A percentile compares a stretch with the other conserved stretches of the same genome.
Conservation (phyloP, 1,139 yeast genomes). For the Taphrina flavorubra region DNA sequence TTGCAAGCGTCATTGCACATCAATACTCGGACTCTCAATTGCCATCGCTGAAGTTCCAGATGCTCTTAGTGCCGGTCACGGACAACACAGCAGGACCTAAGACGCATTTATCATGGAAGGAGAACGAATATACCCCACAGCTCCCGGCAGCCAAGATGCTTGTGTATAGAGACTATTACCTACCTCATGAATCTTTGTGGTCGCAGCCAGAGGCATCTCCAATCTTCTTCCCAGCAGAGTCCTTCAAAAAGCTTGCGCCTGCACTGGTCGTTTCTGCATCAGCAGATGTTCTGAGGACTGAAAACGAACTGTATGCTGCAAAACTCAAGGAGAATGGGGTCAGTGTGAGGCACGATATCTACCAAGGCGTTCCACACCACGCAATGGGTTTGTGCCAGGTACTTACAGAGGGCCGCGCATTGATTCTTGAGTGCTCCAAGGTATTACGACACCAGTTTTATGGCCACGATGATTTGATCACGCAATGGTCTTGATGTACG, state of each 20-base stretch:
- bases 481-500: background rate
- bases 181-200: constrained; percentile 54
- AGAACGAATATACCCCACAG: constrained; percentile 57
- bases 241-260: constrained; percentile 56
- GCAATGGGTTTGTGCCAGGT: constrained; percentile 60
- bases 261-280: constrained; percentile 57
- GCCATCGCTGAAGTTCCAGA: constrained; percentile 56
- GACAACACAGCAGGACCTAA: constrained; percentile 55
- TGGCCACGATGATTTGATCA: constrained; percentile 21
- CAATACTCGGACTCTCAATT: constrained; percentile 52
- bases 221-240: constrained; percentile 55
- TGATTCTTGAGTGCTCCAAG: constrained; percentile 48
- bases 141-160: constrained; percentile 60
- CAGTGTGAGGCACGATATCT: constrained; percentile 52
- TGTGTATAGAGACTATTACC: constrained; percentile 58
- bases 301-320: constrained; percentile 56
- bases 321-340: constrained; percentile 56
- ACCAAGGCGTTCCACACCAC: constrained; percentile 59
- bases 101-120: constrained; percentile 50
- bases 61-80: constrained; percentile 59
- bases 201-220: constrained; percentile 58
- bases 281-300: constrained; percentile 58
- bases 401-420: constrained; percentile 55
- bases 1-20: constrained; percentile 57
- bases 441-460: constrained; percentile 25